These are phyloP conservation scores for Rhizophagus clarus DNA, from an alignment of 192 early-diverging fungal genomes.

Conservation along the genomic window DNA sequence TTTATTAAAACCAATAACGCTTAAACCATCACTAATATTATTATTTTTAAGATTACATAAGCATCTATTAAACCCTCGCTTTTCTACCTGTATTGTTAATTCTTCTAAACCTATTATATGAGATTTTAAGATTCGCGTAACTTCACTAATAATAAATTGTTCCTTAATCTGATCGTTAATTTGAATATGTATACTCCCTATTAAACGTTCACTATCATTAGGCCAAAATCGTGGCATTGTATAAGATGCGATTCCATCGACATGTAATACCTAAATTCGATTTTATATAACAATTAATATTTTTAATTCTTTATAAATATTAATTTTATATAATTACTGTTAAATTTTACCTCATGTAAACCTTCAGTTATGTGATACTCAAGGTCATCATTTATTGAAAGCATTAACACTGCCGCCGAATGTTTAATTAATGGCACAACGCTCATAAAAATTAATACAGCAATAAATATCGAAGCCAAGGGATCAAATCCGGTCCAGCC, in stretches of 20 bases:
- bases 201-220: constrained; percentile 52
- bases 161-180: constrained; percentile 31
- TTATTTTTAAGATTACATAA: constrained; percentile 37
- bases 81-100: constrained; percentile 55
- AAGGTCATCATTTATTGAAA: constrained; percentile 44
- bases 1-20: background rate
- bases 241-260: constrained; percentile 47
- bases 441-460: constrained; percentile 80
- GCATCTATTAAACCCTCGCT: constrained; percentile 39
- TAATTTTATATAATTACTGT: background rate
- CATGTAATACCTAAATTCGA: background rate
- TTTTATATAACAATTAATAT: background rate
- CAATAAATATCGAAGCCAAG: constrained; percentile 90
- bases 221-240: constrained; percentile 60
- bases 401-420: constrained; percentile 61
- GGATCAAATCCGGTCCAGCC: constrained; percentile 97
- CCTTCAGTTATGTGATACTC: constrained; percentile 48
- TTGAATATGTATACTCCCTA: constrained; percentile 57
- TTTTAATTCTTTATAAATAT: background rate
- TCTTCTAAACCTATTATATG: constrained; percentile 54
- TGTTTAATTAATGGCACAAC: constrained; percentile 83
- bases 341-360: constrained; percentile 46
- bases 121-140: constrained; percentile 42
- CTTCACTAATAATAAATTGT: constrained; percentile 30
- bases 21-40: background rate